Base-by-base conservation (phyloP, 164 flowering plant species). In the Hamamelis virginiana region DNA sequence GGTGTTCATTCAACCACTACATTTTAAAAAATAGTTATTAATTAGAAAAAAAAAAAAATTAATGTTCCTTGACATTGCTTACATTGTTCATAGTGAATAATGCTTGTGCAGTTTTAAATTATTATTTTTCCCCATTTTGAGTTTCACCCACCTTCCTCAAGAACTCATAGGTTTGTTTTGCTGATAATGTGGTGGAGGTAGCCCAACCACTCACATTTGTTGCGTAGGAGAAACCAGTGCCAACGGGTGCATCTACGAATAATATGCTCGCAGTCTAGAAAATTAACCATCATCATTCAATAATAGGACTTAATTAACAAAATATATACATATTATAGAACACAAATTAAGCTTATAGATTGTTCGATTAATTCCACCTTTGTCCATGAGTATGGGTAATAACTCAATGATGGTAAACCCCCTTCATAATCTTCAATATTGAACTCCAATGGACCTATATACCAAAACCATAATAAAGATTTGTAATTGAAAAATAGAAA, bases 201-300 rank as follows among this genome's bases (percentile, higher is more conserved):
- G 18, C 1, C 45, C 66, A 75, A 15, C 63, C 74, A 11, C 70
- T n/a, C 3, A 65, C 2, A 4, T 28, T 77, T 12, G 22, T 75
- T 21, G 85, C 65, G 62, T 85, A 83, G 0, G 89, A 83, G 67
- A 72, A 85, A 26, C 89, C 89, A 46, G 84, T 72, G 0, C 80
- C 84, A 1, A 76, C 87, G 1, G 89, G 89, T n/a, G 68, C 51
- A 66, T 86, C 89, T 9, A 86, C 21, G 43, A 82, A 83, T 18
- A 86, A 72, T 4, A 86, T 80, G 67, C 62, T 86, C 1, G 87
- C 69, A 25, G 66, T 44, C 89, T 86, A 67, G 0, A 67, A 28
- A 58, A 44, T n/a, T n/a, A n/a, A n/a, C n/a, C n/a, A n/a, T n/a
- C n/a, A n/a, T n/a, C n/a, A n/a, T n/a, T n/a, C n/a, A n/a, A n/a